Evolutionary conservation across 768 basidiomycete genomes (phyloP), one percentile per base, ranked within the genome.

Genomic region (Boletales sp.): DNA sequence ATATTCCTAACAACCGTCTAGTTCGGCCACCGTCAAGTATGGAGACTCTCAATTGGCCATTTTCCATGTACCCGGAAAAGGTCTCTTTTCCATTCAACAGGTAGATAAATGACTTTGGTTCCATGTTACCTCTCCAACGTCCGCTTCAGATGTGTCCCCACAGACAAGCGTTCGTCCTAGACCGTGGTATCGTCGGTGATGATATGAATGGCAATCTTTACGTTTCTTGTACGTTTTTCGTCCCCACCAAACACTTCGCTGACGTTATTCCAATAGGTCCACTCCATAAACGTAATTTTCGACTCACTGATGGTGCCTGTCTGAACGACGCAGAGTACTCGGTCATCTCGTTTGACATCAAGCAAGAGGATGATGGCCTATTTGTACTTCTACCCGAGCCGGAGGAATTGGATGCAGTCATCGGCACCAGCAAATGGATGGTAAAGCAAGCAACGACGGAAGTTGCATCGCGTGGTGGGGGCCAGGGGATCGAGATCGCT

Each of bases 61-160:
- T 28, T 90, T 80, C 63, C 79, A 81, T 59, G 74, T 87, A 18
- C 81, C 84, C 0, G 68, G 69, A 1, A 71, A 74, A 38, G 80
- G 80, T 0, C 77, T 79, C 57, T 88, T 78, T 59, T 83, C 83
- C 1, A 83, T 82, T 2, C 86, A 88, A 60, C 85, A 87, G 65
- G 79, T 86, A 68, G 65, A 60, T 21, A 48, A 44, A 41, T 2
- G n/a, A 34, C 42, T n/a, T 7, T 14, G 30, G 17, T 13, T 6
- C 15, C 35, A 30, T 10, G 0, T 15, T 18, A 14, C 35, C 31
- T 12, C 15, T n/a, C 14, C 12, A 11, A 43, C 30, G n/a, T 15
- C 10, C 13, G 1, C 18, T 47, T 21, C 19, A 74, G 74, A 73
- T 74, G 75, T 72, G 71, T 50, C 72, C 74, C 2, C 74, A 80